Percentiles rank a stretch among this genome's conserved stretches.
These are phyloP conservation scores for Pseudodiploospora longispora DNA, from an alignment of 2,329 filamentous ascomycete species.

Conservation along the genomic window DNA sequence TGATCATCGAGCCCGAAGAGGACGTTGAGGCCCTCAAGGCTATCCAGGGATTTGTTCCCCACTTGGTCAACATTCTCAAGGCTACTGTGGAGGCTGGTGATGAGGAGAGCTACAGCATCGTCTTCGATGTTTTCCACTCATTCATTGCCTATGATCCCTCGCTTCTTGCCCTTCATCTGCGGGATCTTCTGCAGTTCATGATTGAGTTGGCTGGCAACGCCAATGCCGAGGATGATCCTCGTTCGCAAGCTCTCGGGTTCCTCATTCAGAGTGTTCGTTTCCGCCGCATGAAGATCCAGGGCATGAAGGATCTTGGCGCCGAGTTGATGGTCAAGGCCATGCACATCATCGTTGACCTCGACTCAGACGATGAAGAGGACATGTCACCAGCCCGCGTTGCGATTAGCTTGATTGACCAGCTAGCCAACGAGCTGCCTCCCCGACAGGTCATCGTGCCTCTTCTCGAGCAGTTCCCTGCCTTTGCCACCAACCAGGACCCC, in stretches of 20 bases:
- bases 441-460: conserved; percentile 92
- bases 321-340: conserved; percentile 82
- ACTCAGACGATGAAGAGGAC: conserved; percentile 71
- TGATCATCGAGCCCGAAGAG: conserved; percentile 83
- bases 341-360: conserved; percentile 83
- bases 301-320: conserved; percentile 72
- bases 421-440: conserved; percentile 80
- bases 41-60: conserved; percentile 73
- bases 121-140: conserved; percentile 96
- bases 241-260: conserved; percentile 87
- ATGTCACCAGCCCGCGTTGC: conserved; percentile 74
- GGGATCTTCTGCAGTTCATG: conserved; percentile 89
- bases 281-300: conserved; percentile 92
- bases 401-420: conserved; percentile 78
- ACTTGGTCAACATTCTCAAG: conserved; percentile 87
- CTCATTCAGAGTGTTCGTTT: conserved; percentile 87
- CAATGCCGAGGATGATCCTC: conserved; percentile 72
- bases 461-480: conserved; percentile 75
- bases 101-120: conserved; percentile 80
- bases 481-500: conserved; percentile 65
- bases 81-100: conserved; percentile 69
- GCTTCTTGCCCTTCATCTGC: conserved; percentile 76
- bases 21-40: conserved; percentile 63
- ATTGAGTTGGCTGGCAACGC: conserved; percentile 74
- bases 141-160: conserved; percentile 84